Evolutionary conservation across 768 basidiomycete genomes (phyloP), one percentile per base, ranked within the genome.

Genomic region (Xanthoconium purpureum): DNA sequence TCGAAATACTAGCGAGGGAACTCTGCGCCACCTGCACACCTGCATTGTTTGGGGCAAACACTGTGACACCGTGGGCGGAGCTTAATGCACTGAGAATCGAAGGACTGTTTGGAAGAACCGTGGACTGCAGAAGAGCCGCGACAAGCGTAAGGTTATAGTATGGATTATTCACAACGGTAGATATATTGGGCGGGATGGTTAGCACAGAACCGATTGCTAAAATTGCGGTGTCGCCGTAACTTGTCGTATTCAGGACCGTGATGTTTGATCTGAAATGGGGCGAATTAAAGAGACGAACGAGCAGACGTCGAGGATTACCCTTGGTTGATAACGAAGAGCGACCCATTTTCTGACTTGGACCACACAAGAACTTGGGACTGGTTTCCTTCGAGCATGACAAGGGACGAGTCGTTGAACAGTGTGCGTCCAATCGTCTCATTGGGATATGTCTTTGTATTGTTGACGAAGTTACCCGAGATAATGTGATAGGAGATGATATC

Each of bases 341-440:
- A 71, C 30, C 77, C 75, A 40, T 75, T 73, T 2, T 64, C 59
- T 2, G 56, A 59, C 18, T 68, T 69, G 4, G 77, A 73, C 77
- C 80, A 80, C 0, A 72, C 78, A 12, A 87, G 65, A 24, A 84
- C 87, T 59, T 88, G 87, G 0, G 72, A 73, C 61, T 78, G 75
- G 59, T 78, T 78, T 7, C 80, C 87, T 61, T 87, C 85, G 0
- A 89, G 79, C 20, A 63, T 67, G 9, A 85, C 81, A 30, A 78
- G 66, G 0, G 72, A 55, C 0, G 78, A 63, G 38, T 80, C 76
- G 42, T 78, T 80, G 42, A 89, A 75, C n/a, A 85, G 71, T 0
- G 88, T 85, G 39, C 84, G 79, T 2, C 84, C 85, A 52, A 91
- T 70, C 0, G 87, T 88, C 59, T 78, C 75, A 61, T 80, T 82